phyloP scores from a whole-genome alignment of 1,284 basidiomycete species.

The Malassezia obtusa region DNA sequence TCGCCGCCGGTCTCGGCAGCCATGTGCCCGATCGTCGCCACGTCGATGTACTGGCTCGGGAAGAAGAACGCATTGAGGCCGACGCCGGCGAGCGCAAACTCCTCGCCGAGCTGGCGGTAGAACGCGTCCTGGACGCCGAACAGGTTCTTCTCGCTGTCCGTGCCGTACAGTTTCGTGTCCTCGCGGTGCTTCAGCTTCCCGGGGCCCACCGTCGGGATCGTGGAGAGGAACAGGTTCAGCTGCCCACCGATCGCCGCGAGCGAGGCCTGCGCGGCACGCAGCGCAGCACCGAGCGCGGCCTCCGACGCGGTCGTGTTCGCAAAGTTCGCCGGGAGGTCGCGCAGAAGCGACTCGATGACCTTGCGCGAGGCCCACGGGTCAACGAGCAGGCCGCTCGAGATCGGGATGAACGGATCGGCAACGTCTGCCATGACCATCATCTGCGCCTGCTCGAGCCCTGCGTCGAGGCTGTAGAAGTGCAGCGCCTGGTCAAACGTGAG shows the following conservation, averaged over 20 bases:
- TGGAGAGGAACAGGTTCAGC: constrained; percentile 68
- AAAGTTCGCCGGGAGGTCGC: constrained; percentile 61
- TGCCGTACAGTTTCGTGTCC: constrained; percentile 69
- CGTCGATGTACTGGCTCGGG: constrained; percentile 70
- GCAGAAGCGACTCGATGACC: constrained; percentile 59
- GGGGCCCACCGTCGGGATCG: constrained; percentile 66
- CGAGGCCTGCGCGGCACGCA: constrained; percentile 56
- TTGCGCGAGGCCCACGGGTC: constrained; percentile 62
- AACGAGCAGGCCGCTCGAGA: constrained; percentile 67
- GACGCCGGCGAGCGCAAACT: constrained; percentile 78
- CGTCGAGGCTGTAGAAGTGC: constrained; percentile 82
- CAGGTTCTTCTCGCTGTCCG: constrained; percentile 74
- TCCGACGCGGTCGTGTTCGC: constrained; percentile 53
- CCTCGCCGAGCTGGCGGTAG: constrained; percentile 75
- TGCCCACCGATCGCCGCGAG: constrained; percentile 77
- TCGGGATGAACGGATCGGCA: constrained; percentile 78
- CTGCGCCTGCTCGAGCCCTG: constrained; percentile 56
- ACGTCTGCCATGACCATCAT: constrained; percentile 82
- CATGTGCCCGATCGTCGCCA: constrained; percentile 66
- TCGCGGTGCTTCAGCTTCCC: constrained; percentile 59
- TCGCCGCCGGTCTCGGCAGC: constrained; percentile 79
- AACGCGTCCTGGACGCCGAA: constrained; percentile 65
- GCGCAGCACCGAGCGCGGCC: constrained; percentile 68
- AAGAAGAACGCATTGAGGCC: constrained; percentile 84
- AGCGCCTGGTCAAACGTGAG: constrained; percentile 73